These are phyloP conservation scores for Komagataea norvegica DNA, from an alignment of 1,139 yeast species.

Conservation along the genomic window DNA sequence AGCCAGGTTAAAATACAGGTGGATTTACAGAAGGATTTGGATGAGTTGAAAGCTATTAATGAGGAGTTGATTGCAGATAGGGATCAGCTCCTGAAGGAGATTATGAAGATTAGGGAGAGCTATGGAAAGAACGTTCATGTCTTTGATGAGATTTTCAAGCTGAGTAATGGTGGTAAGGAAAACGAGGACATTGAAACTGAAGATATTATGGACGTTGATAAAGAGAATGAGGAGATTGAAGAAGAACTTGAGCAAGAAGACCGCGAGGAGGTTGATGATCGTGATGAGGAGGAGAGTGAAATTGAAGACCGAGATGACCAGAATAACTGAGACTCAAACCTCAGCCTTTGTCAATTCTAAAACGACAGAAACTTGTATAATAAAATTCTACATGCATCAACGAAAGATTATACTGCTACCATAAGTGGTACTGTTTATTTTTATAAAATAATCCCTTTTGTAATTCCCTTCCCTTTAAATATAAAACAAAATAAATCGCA, in stretches of 20 bases:
- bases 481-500: too few species aligned
- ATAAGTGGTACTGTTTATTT: too few species aligned
- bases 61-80: slow-evolving; percentile 6
- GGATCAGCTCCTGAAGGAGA: slow-evolving; percentile 14
- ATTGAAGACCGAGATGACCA: slow-evolving; percentile 4
- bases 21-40: slow-evolving; percentile 1
- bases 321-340: too few species aligned
- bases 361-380: too few species aligned
- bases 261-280: slow-evolving; percentile 2
- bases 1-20: slow-evolving; percentile 1
- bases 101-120: slow-evolving; percentile 11
- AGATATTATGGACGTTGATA: slow-evolving; percentile 5
- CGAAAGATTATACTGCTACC: too few species aligned
- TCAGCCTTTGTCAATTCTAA: too few species aligned
- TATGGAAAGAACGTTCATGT: slow-evolving; percentile 16
- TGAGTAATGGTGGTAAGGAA: slow-evolving; percentile 11
- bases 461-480: too few species aligned
- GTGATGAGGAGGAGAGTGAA: slow-evolving; percentile 1
- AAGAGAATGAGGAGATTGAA: slow-evolving; percentile 7
- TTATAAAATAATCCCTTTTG: too few species aligned
- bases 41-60: slow-evolving; percentile 10
- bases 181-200: slow-evolving; percentile 12
- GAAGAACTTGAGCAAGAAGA: slow-evolving; percentile 1
- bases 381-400: too few species aligned
- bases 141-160: slow-evolving; percentile 18